phyloP scores from a whole-genome alignment of 352 stramenopile genomes.

The Blastocystis sp. region DNA sequence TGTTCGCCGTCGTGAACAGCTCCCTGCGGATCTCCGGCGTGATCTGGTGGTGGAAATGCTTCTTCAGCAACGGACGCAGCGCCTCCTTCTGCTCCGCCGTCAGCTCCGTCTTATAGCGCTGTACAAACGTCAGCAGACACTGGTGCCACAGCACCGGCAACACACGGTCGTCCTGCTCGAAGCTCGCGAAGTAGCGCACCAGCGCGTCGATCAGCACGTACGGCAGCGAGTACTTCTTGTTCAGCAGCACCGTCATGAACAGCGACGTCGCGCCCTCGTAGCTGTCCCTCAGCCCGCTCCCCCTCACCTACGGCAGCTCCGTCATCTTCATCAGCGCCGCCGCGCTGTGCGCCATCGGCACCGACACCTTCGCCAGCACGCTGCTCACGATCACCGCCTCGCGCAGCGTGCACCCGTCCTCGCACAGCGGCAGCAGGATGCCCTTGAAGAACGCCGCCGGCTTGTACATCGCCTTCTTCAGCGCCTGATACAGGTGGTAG shows the following conservation, averaged over 20 bases:
- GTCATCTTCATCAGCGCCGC: constrained; percentile 95
- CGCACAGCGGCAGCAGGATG: constrained; percentile 89
- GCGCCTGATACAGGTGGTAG: constrained; percentile 95
- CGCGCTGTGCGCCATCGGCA: constrained; percentile 93
- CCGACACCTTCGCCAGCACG: constrained; percentile 90
- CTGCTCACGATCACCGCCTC: constrained; percentile 93
- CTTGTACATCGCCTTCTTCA: constrained; percentile 98
- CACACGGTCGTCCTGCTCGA: constrained; percentile 72
- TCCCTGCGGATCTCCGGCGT: constrained; percentile 92
- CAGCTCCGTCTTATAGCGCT: constrained; percentile 96
- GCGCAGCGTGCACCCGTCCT: constrained; percentile 83
- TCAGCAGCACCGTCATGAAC: constrained; percentile 92
- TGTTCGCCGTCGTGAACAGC: constrained; percentile 67
- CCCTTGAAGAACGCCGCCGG: constrained; percentile 98
- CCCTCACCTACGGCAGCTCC: constrained; percentile 64
- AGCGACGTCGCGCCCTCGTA: constrained; percentile 93
- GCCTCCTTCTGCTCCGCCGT: constrained; percentile 80
- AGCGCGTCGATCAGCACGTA: constrained; percentile 87
- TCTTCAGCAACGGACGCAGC: constrained; percentile 79
- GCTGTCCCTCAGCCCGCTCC: constrained; percentile 55
- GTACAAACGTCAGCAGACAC: constrained; percentile 86
- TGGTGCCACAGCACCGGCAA: constrained; percentile 95
- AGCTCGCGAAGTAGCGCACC: constrained; percentile 85
- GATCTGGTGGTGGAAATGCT: constrained; percentile 86
- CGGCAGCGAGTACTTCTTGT: constrained; percentile 99